Percentiles rank a stretch among this genome's conserved stretches.
Conservation (phyloP, 768 basidiomycete species). For the Auriscalpium vulgare region DNA sequence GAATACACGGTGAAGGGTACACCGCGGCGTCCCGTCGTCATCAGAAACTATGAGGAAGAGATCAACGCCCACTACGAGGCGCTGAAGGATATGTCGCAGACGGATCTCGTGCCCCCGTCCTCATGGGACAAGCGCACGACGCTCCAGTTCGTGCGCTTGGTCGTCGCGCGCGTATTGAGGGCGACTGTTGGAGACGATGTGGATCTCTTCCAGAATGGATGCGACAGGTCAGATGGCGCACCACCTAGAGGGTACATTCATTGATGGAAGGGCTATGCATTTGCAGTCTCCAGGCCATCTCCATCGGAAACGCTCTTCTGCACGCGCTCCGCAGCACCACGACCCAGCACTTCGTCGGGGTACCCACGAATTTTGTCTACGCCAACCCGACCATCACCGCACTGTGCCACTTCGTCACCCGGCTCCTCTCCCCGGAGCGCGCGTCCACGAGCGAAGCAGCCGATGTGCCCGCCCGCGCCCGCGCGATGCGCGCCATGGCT, state of each 20-base stretch:
- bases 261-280: too few relatives aligned
- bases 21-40: constrained; percentile 27
- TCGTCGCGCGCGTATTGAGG: constrained; percentile 28
- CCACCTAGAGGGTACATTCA: too few relatives aligned
- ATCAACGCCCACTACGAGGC: constrained; percentile 30
- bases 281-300: constrained; percentile 23
- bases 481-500: constrained; percentile 30
- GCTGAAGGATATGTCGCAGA: constrained; percentile 25
- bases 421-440: neutral
- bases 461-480: constrained; percentile 9
- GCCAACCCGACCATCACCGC: constrained; percentile 31
- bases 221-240: neutral
- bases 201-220: constrained; percentile 1
- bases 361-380: constrained; percentile 28
- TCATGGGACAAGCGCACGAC: constrained; percentile 19
- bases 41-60: constrained; percentile 32
- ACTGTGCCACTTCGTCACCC: constrained; percentile 15
- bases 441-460: neutral
- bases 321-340: constrained; percentile 20
- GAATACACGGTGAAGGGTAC: constrained; percentile 35
- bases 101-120: constrained; percentile 20
- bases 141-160: constrained; percentile 24
- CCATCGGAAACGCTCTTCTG: constrained; percentile 24
- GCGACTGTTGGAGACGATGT: constrained; percentile 18
- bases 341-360: constrained; percentile 1